These are phyloP conservation scores for Backusella mclennaniae DNA, from an alignment of 192 early-diverging fungal species.

Conservation along the genomic window DNA sequence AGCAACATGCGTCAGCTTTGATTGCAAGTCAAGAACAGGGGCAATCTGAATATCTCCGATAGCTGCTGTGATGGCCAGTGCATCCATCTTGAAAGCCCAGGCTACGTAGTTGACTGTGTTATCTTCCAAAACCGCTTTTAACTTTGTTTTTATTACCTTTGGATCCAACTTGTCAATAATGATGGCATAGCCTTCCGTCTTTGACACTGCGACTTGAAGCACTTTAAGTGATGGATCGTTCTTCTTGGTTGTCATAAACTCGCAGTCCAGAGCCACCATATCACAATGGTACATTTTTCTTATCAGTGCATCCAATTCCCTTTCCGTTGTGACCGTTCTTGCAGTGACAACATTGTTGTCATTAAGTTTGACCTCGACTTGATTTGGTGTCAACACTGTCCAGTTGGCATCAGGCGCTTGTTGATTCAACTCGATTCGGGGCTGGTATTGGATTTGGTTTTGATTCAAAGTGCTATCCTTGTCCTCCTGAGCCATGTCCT, in stretches of 20 bases:
- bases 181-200: constrained; percentile 22
- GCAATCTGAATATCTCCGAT: constrained; percentile 11
- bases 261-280: constrained; percentile 31
- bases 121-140: constrained; percentile 7
- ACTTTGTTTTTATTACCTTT: not conserved
- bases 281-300: not conserved
- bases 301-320: constrained; percentile 17
- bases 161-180: constrained; percentile 13
- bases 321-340: constrained; percentile 15
- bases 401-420: not conserved
- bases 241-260: constrained; percentile 28
- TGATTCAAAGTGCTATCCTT: not conserved
- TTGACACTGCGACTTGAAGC: constrained; percentile 31
- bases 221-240: constrained; percentile 21
- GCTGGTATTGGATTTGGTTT: not conserved
- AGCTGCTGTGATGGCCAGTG: constrained; percentile 19
- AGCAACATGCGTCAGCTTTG: constrained; percentile 9
- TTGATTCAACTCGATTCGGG: not conserved
- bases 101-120: constrained; percentile 7
- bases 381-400: not conserved
- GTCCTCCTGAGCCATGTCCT: not conserved
- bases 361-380: not conserved
- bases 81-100: constrained; percentile 33
- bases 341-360: not conserved
- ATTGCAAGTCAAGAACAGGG: constrained; percentile 32